These are phyloP conservation scores for Talaromyces sp. DNA, from an alignment of 2,329 filamentous ascomycete genomes.

Conservation along the genomic window DNA sequence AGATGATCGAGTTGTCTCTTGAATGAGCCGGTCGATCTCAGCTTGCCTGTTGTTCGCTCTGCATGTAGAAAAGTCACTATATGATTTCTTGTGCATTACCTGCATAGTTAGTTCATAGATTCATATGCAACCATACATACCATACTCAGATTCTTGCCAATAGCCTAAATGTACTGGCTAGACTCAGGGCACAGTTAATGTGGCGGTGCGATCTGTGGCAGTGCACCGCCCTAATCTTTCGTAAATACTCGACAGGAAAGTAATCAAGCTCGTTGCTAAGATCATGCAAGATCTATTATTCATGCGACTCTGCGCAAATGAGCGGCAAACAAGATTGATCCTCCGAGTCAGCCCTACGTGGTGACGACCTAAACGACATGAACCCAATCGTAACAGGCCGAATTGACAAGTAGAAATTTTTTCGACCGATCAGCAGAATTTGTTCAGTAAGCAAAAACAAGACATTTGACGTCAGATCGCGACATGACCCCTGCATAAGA, in stretches of 20 bases:
- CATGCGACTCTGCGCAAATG: neutral
- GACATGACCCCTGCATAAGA: constrained; percentile 7
- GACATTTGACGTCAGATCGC: constrained; percentile 1
- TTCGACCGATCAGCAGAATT: neutral
- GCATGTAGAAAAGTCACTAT: constrained; percentile 4
- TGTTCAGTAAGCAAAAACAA: neutral
- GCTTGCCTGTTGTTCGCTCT: neutral
- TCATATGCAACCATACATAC: neutral
- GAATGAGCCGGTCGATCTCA: neutral
- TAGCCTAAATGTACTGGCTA: neutral
- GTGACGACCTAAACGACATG: neutral
- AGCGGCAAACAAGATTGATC: neutral
- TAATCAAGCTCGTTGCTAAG: neutral
- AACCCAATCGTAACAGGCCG: neutral
- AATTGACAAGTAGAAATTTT: neutral
- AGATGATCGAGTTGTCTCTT: constrained; percentile 27
- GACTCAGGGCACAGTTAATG: neutral
- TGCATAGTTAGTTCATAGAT: constrained; percentile 1
- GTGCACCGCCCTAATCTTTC: neutral
- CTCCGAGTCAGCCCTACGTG: neutral
- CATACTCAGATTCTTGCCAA: neutral
- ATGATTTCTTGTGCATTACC: constrained; percentile 1
- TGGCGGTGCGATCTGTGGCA: constrained; percentile 2
- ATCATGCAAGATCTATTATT: constrained; percentile 2
- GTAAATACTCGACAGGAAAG: neutral